Evolutionary conservation across 2,329 filamentous ascomycete genomes (phyloP).

Genomic region (Cordyceps fumosorosea): DNA sequence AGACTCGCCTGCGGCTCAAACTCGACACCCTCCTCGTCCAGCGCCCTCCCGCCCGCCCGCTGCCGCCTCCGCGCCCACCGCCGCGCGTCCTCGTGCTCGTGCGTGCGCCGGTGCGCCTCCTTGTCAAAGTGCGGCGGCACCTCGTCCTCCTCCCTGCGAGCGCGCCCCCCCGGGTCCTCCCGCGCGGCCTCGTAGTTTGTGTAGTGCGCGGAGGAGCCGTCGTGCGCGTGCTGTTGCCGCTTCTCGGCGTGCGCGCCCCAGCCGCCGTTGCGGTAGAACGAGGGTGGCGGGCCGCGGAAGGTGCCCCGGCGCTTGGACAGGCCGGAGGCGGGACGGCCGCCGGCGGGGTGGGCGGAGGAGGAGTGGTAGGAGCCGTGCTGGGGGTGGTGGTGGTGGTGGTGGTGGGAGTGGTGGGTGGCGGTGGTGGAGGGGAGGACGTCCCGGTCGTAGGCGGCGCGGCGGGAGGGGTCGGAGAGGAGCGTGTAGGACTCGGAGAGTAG

Average conservation of each 20-base stretch:
- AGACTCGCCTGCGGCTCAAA: constrained; percentile 36
- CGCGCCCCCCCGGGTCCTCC: constrained; percentile 47
- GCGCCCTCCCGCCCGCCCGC: constrained; percentile 23
- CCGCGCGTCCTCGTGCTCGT: constrained; percentile 53
- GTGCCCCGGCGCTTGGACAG: constrained; percentile 67
- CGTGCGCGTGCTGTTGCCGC: constrained; percentile 45
- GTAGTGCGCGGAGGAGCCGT: constrained; percentile 20
- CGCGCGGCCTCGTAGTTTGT: constrained; percentile 17
- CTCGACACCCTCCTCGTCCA: constrained; percentile 30
- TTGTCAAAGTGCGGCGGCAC: constrained; percentile 77
- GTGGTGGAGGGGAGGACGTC: constrained; percentile 50
- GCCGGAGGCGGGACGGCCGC: constrained; percentile 72
- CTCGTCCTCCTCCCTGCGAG: constrained; percentile 41
- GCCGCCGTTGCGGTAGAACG: constrained; percentile 76
- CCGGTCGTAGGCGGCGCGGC: constrained; percentile 76
- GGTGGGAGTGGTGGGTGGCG: constrained; percentile 25
- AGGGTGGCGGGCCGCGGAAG: constrained; percentile 81
- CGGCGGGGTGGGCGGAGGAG: constrained; percentile 48
- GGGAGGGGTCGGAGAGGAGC: constrained; percentile 63
- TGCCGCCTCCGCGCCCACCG: constrained; percentile 26
- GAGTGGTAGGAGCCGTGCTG: constrained; percentile 46
- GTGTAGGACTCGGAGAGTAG: constrained; percentile 79
- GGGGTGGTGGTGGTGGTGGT: constrained; percentile 13
- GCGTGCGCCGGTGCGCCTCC: constrained; percentile 64
- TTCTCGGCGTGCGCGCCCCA: constrained; percentile 63